Base-by-base conservation (phyloP, 2,329 filamentous ascomycete species). In the Stagonosporopsis cucurbitacearum region DNA sequence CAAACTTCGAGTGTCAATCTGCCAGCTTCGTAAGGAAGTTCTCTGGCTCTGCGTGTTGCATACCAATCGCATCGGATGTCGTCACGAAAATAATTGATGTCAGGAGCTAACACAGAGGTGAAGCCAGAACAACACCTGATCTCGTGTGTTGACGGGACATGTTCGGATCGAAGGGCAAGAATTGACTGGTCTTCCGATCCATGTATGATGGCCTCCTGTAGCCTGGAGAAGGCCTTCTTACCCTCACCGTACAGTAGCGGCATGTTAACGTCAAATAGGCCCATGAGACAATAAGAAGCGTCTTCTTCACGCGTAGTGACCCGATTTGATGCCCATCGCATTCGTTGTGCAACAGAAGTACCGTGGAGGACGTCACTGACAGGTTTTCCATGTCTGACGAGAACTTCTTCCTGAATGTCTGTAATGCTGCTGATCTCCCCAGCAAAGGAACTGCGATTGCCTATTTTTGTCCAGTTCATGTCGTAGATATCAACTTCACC, bases 211-310 rank as follows among this genome's bases (percentile, higher is more conserved):
- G 37, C 40, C 22, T 40, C 37, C 8, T 40, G 37, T 25, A 25
- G n/a, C 6, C 37, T 22, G 37, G 26, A 3, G 22, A 40, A 40
- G 4, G 37, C 37, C 11, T 25, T 23, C 11, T 25, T n/a, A 11
- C 37, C 37, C 20, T 40, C 22, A n/a, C 59, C 59, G 23, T 62
- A 62, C 8, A 58, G 32, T 9, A 55, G 20, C 1, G 59, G 41
- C 54, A 62, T 59, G 26, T 60, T 25, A 20, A 62, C 49, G 30
- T 54, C 54, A 28, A 66, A 64, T 1, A 66, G 50, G 2, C 63
- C 63, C n/a, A 65, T 20, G 13, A 66, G 43, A 11, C 41, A 63
- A 36, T 65, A 66, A n/a, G 55, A 59, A 15, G 42, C 37, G 20
- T 66, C 63, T 39, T 66, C 63, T 25, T 19, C 28, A 6, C 36